Evolutionary conservation across 441 rosid genomes (phyloP).

Genomic region (Breynia disticha): DNA sequence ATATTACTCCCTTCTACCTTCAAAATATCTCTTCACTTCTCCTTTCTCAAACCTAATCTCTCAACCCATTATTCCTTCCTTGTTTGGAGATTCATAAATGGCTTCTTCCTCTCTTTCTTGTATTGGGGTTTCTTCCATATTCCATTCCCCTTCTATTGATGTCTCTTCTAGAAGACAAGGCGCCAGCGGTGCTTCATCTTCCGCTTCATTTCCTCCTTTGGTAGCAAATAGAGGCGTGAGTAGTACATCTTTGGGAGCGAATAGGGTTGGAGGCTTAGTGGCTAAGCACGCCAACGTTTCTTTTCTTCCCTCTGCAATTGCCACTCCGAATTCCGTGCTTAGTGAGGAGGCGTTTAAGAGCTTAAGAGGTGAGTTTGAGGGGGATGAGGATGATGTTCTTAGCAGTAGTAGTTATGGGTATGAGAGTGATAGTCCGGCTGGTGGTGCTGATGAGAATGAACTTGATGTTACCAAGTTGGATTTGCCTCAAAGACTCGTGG

Average conservation of each 20-base stretch:
- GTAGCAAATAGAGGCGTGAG: conserved; percentile 8
- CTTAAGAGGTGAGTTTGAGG: conserved; percentile 32
- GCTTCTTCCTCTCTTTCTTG: conserved; percentile 16
- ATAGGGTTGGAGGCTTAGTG: background rate
- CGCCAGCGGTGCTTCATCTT: conserved; percentile 16
- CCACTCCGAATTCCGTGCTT: conserved; percentile 65
- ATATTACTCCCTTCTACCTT: background rate
- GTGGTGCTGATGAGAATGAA: conserved; percentile 31
- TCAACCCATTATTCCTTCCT: no score
- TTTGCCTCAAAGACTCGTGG: conserved; percentile 69
- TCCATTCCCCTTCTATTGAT: conserved; percentile 38
- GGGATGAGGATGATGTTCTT: conserved; percentile 21
- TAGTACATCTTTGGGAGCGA: no score
- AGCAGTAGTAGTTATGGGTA: conserved; percentile 7
- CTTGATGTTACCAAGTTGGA: conserved; percentile 64
- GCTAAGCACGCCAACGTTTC: conserved; percentile 2
- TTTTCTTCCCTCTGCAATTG: conserved; percentile 52
- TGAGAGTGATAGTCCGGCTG: background rate
- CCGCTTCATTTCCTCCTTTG: conserved; percentile 40
- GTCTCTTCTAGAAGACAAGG: conserved; percentile 22
- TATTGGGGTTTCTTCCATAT: conserved; percentile 40
- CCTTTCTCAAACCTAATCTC: background rate
- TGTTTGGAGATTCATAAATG: conserved; percentile 15
- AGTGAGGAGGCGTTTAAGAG: conserved; percentile 85
- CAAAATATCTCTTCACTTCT: background rate